These are phyloP conservation scores for Sanguinoderma infundibulare DNA, from an alignment of 1,284 basidiomycete genomes.

Conservation along the genomic window DNA sequence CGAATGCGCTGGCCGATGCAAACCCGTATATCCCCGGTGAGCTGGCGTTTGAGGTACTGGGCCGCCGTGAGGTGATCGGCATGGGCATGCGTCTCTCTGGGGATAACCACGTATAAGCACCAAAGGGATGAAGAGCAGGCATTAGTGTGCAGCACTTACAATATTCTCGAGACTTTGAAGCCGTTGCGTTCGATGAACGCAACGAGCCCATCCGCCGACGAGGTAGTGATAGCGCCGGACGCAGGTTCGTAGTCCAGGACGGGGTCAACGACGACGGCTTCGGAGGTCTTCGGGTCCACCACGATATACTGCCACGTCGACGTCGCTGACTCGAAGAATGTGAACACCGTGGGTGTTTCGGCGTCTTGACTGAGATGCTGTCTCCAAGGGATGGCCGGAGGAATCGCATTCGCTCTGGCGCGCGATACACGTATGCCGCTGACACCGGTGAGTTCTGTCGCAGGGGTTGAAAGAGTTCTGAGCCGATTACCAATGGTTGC, in stretches of 20 bases:
- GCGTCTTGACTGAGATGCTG: constrained; percentile 28
- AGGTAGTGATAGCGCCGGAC: constrained; percentile 38
- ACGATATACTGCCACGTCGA: constrained; percentile 45
- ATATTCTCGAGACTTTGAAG: constrained; percentile 39
- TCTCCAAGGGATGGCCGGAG: constrained; percentile 31
- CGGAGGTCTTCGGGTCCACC: constrained; percentile 36
- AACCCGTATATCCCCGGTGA: constrained; percentile 36
- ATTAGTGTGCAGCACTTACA: constrained; percentile 31
- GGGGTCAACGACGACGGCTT: constrained; percentile 42
- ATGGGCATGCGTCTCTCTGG: constrained; percentile 47
- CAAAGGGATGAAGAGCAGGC: background rate
- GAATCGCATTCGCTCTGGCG: constrained; percentile 14
- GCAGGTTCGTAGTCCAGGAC: constrained; percentile 44
- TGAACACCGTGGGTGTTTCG: constrained; percentile 33
- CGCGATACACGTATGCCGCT: constrained; percentile 5
- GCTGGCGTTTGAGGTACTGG: constrained; percentile 40
- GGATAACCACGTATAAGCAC: background rate
- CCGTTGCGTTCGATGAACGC: constrained; percentile 37
- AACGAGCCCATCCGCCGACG: constrained; percentile 41
- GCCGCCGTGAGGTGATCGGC: constrained; percentile 47
- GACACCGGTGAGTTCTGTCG: background rate
- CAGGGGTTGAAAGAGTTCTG: background rate
- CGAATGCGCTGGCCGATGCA: constrained; percentile 45
- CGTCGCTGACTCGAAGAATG: constrained; percentile 39
- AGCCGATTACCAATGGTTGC: background rate